phyloP scores from a whole-genome alignment of 2,329 filamentous ascomycete genomes.

The Leptographium radiaticola region DNA sequence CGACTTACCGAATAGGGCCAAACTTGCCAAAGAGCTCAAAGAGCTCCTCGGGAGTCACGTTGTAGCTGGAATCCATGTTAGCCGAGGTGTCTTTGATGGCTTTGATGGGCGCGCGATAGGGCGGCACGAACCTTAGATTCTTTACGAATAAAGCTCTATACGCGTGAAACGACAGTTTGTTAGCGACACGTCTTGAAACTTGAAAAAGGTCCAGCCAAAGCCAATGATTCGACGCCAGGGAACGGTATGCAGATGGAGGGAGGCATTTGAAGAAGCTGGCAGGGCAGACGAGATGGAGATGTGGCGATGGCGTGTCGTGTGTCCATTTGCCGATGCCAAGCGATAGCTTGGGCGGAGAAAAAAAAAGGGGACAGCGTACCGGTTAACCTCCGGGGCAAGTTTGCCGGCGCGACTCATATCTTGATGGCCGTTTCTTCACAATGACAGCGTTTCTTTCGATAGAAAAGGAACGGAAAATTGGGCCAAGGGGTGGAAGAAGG shows the following conservation, averaged over 20 bases:
- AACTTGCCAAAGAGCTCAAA: slow-evolving; percentile 99
- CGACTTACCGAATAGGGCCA: slow-evolving; percentile 74
- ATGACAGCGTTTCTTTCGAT: not conserved
- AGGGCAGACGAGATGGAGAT: not conserved
- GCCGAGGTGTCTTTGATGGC: not conserved
- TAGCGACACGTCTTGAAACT: slow-evolving; percentile 10
- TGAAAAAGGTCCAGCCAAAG: not conserved
- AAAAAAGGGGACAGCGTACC: slow-evolving; percentile 36
- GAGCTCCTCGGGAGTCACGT: slow-evolving; percentile 93
- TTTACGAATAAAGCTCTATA: slow-evolving; percentile 97
- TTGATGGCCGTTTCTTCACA: slow-evolving; percentile 32
- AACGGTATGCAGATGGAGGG: not conserved
- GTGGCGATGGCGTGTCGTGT: not conserved
- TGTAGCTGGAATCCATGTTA: slow-evolving; percentile 54
- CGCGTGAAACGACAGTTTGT: slow-evolving; percentile 12
- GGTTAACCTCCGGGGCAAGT: slow-evolving; percentile 98
- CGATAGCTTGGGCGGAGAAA: not conserved
- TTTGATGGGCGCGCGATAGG: slow-evolving; percentile 14
- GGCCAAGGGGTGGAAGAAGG: not conserved
- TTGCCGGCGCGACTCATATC: slow-evolving; percentile 94
- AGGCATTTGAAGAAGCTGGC: not conserved
- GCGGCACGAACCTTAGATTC: slow-evolving; percentile 74
- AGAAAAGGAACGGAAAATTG: not conserved
- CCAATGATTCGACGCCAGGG: not conserved
- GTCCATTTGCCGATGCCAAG: not conserved